phyloP scores from a whole-genome alignment of 345 rosid genomes.

The Eucalyptus cloeziana region DNA sequence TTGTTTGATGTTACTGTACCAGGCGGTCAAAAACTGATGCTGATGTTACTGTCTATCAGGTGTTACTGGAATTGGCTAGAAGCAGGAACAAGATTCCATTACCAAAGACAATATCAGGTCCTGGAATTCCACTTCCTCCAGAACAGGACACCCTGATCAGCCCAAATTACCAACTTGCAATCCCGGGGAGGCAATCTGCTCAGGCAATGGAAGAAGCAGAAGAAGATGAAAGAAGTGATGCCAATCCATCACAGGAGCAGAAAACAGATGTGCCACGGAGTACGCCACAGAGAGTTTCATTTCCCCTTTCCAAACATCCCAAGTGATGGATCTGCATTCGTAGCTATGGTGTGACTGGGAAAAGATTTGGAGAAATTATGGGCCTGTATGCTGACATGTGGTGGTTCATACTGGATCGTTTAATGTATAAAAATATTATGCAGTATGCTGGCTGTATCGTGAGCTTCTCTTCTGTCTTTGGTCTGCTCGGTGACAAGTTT shows the following conservation, averaged over 20 bases:
- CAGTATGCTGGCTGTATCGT: background rate
- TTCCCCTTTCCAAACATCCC: constrained; percentile 46
- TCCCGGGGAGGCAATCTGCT: constrained; percentile 43
- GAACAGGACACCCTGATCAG: constrained; percentile 72
- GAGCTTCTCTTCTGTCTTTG: background rate
- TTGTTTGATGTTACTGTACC: background rate
- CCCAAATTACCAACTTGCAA: constrained; percentile 71
- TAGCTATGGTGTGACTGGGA: background rate
- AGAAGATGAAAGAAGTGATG: constrained; percentile 69
- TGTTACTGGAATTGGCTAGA: constrained; percentile 63
- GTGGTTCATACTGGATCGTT: background rate
- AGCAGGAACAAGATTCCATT: constrained; percentile 79
- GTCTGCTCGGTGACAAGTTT: background rate
- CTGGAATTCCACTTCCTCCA: constrained; percentile 74
- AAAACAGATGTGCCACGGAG: constrained; percentile 23
- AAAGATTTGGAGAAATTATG: background rate
- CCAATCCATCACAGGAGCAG: constrained; percentile 37
- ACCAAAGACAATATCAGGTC: constrained; percentile 65
- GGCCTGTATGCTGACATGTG: background rate
- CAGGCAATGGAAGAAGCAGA: constrained; percentile 63
- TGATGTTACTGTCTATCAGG: constrained; percentile 14
- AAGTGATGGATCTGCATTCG: constrained; percentile 9
- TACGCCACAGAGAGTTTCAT: constrained; percentile 59
- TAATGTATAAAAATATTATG: background rate
- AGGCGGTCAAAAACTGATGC: background rate